Base-by-base conservation (phyloP, 2,329 filamentous ascomycete species). In the Fusarium subtropicale region DNA sequence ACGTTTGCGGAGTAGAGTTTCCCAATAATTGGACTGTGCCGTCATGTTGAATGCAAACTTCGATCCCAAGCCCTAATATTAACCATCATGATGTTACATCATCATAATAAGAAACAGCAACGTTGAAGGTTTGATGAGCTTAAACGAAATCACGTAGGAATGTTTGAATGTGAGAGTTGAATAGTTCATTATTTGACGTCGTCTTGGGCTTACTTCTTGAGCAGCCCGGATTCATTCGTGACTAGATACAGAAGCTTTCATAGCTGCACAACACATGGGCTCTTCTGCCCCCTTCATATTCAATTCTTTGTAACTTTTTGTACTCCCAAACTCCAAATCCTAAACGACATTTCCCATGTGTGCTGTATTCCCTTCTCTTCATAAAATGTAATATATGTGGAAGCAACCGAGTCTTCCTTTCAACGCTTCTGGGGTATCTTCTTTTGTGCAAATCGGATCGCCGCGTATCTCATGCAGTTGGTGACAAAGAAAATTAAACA, bases 361-460 rank as follows among this genome's bases (percentile, higher is more conserved):
- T 74, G 59, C 72, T 75, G 69, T 74, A 67, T 60, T 72, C 60
- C 72, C 71, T 63, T 70, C 67, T 68, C 68, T 69, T 74, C 66
- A 58, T 66, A 72, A 65, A 69, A 60, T 52, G 50, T 58, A 64
- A 47, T 54, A 47, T 42, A 48, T 42, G 34, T 45, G 62, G 68
- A 72, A 74, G 71, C 62, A 64, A 46, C 48, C 42, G 22, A 62
- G 58, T 61, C 68, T 73, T 68, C 72, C 65, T 65, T 57, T 73
- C 66, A 73, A 74, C 72, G 72, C 72, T 74, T 73, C 68, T 74
- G 69, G 72, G 72, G 72, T 74, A 74, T 74, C 72, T 66, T 64
- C 55, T 66, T 66, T 66, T 71, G 34, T 60, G 54, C 50, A 72
- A 74, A 70, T 65, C 60, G 69, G 66, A 74, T 69, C 71, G 72